Evolutionary conservation across 805 yeast species (phyloP), one percentile per base, ranked within the genome.

Genomic region (Kluyveromyces aestuarii): DNA sequence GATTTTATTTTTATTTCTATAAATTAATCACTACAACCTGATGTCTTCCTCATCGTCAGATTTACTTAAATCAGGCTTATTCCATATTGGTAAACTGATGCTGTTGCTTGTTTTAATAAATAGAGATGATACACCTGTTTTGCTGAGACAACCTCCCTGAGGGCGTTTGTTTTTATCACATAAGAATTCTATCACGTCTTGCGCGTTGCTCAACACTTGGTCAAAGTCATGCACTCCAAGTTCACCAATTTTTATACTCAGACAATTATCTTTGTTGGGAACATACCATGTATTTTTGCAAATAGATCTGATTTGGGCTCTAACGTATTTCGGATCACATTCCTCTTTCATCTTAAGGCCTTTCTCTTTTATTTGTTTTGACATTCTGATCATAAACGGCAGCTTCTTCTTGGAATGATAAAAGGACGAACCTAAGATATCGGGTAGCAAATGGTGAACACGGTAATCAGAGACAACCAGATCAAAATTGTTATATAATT

Each of bases 31-130:
- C 42, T 37, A 27, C 16, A 50, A 37, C 16, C 37, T 37, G 5
- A 42, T 27, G 11, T 51, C 52, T 19, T 46, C 50, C 11, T 37
- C 27, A 25, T 37, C 38, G 40, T 40, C 45, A 36, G 37, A 30
- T 41, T 44, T 40, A 44, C 44, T 55, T 54, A 39, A 35, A 6
- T 41, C 25, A 43, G 44, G 46, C 62, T 33, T 30, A 21, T 33
- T 8, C 45, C 45, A 71, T 5, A 83, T 67, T 1, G 90, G 91
- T 55, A 85, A 67, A 62, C 86, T 78, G 16, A 74, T 72, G 64
- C 90, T 82, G 39, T 79, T 82, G 42, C 78, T 72, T 0, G 88
- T 81, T 63, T 84, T 84, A 39, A 85, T 69, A 56, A 79, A 79
- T 14, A 82, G 71, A 11, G 84, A 67, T 38, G 73, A 73, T 16